Evolutionary conservation across 805 yeast species (phyloP).

Genomic region (Myxozyma sirexii): DNA sequence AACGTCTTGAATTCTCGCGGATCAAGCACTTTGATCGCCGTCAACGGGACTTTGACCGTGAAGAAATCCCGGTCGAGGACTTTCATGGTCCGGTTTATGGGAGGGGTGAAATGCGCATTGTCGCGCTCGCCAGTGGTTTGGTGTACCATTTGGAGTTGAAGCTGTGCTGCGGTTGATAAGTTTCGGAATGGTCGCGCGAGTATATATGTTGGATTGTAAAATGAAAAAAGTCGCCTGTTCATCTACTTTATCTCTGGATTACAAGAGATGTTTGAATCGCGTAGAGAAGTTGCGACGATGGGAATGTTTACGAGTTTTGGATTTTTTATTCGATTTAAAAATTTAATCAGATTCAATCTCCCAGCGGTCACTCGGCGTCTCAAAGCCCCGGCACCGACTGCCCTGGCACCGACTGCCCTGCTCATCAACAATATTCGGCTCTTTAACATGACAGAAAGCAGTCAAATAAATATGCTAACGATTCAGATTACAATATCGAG

Average conservation of each 20-base stretch:
- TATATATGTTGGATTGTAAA: neutral
- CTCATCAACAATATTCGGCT: no score
- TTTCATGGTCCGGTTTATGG: constrained; percentile 8
- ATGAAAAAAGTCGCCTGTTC: neutral
- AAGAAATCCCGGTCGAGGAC: constrained; percentile 70
- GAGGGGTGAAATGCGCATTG: constrained; percentile 6
- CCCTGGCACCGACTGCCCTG: no score
- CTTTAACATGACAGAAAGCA: no score
- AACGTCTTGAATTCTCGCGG: constrained; percentile 63
- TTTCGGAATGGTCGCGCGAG: neutral
- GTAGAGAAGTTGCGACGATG: no score
- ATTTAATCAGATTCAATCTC: neutral
- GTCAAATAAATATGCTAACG: neutral
- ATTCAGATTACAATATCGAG: neutral
- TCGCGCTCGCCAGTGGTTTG: constrained; percentile 3
- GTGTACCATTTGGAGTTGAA: neutral
- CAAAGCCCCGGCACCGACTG: neutral
- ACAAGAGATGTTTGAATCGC: neutral
- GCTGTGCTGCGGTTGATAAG: neutral
- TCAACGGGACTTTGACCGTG: constrained; percentile 56
- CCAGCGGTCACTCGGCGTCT: neutral
- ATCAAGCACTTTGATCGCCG: constrained; percentile 71
- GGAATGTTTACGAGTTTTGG: no score
- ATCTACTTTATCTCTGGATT: neutral
- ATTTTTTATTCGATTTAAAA: neutral